Conservation (phyloP, 1,284 basidiomycete genomes). For the Microbotryum silenes-acaulis region DNA sequence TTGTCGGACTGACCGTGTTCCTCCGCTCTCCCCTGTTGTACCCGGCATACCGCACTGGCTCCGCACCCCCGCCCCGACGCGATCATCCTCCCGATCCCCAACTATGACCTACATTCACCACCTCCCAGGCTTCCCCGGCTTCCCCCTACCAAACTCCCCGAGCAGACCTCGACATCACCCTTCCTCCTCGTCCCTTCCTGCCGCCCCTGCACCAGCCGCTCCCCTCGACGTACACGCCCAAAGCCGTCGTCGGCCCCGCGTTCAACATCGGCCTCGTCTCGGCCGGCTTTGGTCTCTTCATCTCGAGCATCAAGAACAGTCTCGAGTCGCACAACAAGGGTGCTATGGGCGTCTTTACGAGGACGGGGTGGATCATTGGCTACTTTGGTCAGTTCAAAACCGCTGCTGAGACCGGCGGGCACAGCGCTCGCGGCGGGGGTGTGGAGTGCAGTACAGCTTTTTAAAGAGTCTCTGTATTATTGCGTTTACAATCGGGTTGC, state of each 20-base stretch:
- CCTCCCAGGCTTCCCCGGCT: no score
- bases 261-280: conserved; percentile 24
- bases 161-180: conserved; percentile 18
- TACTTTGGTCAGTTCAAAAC: conserved; percentile 58
- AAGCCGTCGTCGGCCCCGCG: conserved; percentile 14
- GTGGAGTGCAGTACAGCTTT: not conserved
- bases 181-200: conserved; percentile 31
- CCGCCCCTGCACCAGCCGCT: conserved; percentile 9
- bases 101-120: no score
- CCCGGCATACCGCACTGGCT: no score
- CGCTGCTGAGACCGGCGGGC: not conserved
- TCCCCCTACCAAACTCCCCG: not conserved
- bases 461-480: not conserved
- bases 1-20: no score
- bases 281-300: conserved; percentile 30
- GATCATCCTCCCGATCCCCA: no score
- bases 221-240: conserved; percentile 14
- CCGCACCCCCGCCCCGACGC: no score
- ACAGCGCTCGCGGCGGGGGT: not conserved
- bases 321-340: conserved; percentile 59
- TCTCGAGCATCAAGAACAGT: conserved; percentile 28
- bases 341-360: conserved; percentile 75
- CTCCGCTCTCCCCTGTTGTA: no score
- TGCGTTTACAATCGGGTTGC: not conserved
- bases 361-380: conserved; percentile 68